Percentiles rank a stretch among this genome's conserved stretches.
These are phyloP conservation scores for Podosphaera xanthii DNA, from an alignment of 2,329 filamentous ascomycete species.

Conservation along the genomic window DNA sequence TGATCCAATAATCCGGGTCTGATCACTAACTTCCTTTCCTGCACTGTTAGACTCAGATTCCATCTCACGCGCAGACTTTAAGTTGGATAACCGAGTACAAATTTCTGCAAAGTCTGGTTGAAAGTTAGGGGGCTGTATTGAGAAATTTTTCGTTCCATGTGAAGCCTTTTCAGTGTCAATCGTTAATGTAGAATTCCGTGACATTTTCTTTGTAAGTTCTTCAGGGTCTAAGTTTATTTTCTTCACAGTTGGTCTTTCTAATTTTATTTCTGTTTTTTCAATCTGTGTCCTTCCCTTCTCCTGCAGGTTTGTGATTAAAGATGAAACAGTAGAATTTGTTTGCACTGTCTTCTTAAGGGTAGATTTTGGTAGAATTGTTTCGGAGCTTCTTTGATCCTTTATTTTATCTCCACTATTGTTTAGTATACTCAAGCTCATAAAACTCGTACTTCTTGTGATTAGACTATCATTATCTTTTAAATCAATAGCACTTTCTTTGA, in stretches of 20 bases:
- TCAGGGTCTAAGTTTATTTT: not conserved
- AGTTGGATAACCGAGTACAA: not conserved
- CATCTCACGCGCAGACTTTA: not conserved
- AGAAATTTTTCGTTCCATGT: constrained; percentile 1
- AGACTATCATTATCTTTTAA: not conserved
- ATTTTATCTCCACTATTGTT: not conserved
- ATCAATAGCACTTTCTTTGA: not conserved
- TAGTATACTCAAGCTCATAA: not conserved
- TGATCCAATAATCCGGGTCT: not conserved
- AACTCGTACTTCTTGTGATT: not conserved
- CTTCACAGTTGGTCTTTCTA: not conserved
- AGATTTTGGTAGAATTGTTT: not conserved
- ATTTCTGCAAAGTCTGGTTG: not conserved
- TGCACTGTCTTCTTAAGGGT: not conserved
- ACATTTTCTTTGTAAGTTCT: not conserved
- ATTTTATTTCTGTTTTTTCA: not conserved
- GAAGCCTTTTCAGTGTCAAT: not conserved
- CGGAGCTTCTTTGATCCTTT: not conserved
- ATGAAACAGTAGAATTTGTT: not conserved
- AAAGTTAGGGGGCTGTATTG: constrained; percentile 1
- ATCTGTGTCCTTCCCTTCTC: not conserved
- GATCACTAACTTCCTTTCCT: not conserved
- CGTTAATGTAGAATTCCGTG: not conserved
- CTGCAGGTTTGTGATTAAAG: not conserved
- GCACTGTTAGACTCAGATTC: not conserved